Conservation (phyloP, 371 early-diverging fungal genomes). For the Rhizopus delemar region DNA sequence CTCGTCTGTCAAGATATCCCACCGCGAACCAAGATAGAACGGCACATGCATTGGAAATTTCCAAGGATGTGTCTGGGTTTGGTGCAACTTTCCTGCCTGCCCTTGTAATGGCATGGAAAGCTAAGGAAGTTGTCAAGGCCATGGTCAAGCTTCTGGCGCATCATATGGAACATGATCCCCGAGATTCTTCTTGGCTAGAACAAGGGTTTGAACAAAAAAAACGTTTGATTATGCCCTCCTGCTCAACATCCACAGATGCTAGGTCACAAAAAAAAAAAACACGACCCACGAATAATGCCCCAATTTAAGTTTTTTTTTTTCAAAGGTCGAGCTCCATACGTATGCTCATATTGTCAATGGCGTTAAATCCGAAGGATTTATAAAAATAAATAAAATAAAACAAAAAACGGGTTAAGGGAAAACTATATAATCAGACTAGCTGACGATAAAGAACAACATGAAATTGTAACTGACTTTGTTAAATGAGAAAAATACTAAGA, state of each 20-base stretch:
- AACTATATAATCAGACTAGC: constrained; percentile 1
- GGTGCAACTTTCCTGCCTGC: constrained; percentile 9
- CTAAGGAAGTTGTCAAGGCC: constrained; percentile 8
- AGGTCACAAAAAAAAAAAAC: neutral
- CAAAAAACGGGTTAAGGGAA: constrained; percentile 1
- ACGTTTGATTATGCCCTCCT: neutral
- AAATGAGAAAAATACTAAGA: neutral
- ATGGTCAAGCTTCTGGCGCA: neutral
- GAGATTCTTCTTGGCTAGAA: neutral
- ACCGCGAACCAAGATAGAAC: neutral
- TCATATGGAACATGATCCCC: neutral
- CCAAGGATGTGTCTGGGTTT: constrained; percentile 6
- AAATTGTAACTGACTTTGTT: constrained; percentile 1
- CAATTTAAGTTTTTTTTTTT: constrained; percentile 3
- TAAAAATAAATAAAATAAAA: neutral
- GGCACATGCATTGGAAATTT: neutral
- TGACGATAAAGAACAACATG: constrained; percentile 1
- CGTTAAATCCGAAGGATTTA: neutral
- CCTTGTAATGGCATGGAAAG: constrained; percentile 12
- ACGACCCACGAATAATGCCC: neutral
- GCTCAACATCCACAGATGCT: neutral
- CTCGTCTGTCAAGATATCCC: neutral
- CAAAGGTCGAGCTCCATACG: no score
- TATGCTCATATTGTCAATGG: no score
- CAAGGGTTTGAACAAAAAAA: neutral